Conservation (phyloP, 2,329 filamentous ascomycete species). For the Colletotrichum cuscutae region DNA sequence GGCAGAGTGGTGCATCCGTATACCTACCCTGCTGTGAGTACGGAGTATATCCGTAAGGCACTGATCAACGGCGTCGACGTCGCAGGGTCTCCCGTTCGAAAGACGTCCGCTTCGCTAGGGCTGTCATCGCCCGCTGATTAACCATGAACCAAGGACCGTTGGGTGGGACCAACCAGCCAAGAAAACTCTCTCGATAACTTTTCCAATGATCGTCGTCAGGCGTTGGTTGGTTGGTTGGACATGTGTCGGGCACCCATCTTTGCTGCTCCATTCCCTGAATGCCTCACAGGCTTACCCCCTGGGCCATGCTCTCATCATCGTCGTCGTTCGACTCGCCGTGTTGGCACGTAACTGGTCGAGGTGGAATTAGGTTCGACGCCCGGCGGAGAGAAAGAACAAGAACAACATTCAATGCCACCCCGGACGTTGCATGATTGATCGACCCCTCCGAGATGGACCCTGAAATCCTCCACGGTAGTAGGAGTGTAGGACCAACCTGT, state of each 20-base stretch:
- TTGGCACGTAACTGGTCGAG: background rate
- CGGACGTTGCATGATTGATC: background rate
- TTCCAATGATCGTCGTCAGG: background rate
- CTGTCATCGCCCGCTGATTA: background rate
- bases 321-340: background rate
- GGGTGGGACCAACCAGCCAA: background rate
- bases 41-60: too few species aligned
- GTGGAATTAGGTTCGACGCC: background rate
- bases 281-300: background rate
- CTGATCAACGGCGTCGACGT: background rate
- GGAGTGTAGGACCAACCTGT: background rate
- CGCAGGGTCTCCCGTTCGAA: background rate
- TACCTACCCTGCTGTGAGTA: too few species aligned
- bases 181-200: background rate
- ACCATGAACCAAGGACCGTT: conserved; percentile 4
- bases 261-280: background rate
- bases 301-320: background rate
- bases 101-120: background rate
- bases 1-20: too few species aligned
- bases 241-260: background rate
- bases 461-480: background rate
- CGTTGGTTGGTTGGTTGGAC: background rate
- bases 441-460: background rate
- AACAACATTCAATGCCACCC: background rate
- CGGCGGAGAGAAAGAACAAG: background rate